Base-by-base conservation (phyloP, 306 rosid genomes). In the Prunus kanzakura region DNA sequence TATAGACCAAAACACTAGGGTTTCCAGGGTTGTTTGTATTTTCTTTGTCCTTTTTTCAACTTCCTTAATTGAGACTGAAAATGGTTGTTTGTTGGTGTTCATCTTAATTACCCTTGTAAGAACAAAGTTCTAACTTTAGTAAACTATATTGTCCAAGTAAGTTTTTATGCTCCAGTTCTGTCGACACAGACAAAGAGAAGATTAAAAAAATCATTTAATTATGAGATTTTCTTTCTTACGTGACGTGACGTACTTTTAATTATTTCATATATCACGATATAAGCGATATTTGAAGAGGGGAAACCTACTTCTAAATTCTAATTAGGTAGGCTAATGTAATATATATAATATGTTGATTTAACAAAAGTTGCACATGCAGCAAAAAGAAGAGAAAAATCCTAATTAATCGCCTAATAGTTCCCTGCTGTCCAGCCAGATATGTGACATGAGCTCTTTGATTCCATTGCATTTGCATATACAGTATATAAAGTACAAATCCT, bases 11-110 rank as follows among this genome's bases (percentile, higher is more conserved):
- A 30, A 25, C 27, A 8, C 41, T 22, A 38, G 15, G 66, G 66
- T 54, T 63, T 54, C 64, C 13, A 13, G 67, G 50, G 57, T 58
- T 58, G 77, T 73, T 58, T 43, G 51, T 45, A 73, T 51, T 51
- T 51, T 58, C 32, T 58, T 9, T 58, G 9, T 61, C 23, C 52
- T 47, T 27, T 55, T 38, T 43, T 57, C 56, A 2, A 25, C 67
- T 73, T 43, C 11, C 19, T 58, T 15, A 73, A 61, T 73, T 61
- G 68, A 22, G 18, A 43, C 56, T 38, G 60, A 46, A 61, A 5
- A 45, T 73, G 35, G 77, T 60, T 58, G 45, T 43, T 43, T 32
- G 1, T 32, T 32, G 67, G 45, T 58, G 45, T 46, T 43, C 43
- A 72, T 57, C 43, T 47, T 13, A 10, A 16, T 73, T 15, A 57